Evolutionary conservation across 1,284 basidiomycete genomes (phyloP), one percentile per base, ranked within the genome.

Genomic region (Agaricales sp.): DNA sequence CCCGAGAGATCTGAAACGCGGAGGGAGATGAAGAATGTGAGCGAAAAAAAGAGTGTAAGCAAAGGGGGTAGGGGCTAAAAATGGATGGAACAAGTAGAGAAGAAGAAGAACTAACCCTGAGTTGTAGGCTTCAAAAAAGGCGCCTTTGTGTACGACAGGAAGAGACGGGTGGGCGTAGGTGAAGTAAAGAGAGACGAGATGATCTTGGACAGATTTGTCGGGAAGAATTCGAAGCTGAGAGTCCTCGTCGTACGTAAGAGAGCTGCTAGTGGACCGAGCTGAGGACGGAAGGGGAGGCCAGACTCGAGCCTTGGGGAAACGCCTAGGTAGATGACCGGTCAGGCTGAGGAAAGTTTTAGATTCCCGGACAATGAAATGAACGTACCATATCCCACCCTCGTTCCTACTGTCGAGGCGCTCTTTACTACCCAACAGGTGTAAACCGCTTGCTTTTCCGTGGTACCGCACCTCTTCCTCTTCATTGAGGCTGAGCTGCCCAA

Each of bases 401-500:
- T 82, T 87, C 57, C 84, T 70, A 37, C 72, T 69, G 58, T 86
- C 82, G 46, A 70, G 59, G 21, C 76, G 70, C 49, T 79, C 76
- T 49, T 75, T 78, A 56, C 71, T 69, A 13, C 79, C 80, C 46
- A 92, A 67, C 48, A 92, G 68, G 62, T 92, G 81, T 53, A 92
- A 63, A 0, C 89, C 90, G 50, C 85, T 88, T 3, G 78, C 82
- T 61, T 87, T 86, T 26, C 85, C 84, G 57, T 89, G 85, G 61
- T 81, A 88, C 21, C 86, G 69, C 14, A 92, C 80, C 61, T 92
- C 81, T 54, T 74, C 74, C 50, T 92, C 84, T 66, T 92, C 89
- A 58, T 92, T 89, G 56, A 92, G 60, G 53, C 84, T 88, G 52
- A 92, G 68, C 63, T 92, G 88, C 2, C 90, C 89, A 3, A 91